These are phyloP conservation scores for Xylaria cubensis DNA, from an alignment of 495 filamentous ascomycete species.

Conservation along the genomic window DNA sequence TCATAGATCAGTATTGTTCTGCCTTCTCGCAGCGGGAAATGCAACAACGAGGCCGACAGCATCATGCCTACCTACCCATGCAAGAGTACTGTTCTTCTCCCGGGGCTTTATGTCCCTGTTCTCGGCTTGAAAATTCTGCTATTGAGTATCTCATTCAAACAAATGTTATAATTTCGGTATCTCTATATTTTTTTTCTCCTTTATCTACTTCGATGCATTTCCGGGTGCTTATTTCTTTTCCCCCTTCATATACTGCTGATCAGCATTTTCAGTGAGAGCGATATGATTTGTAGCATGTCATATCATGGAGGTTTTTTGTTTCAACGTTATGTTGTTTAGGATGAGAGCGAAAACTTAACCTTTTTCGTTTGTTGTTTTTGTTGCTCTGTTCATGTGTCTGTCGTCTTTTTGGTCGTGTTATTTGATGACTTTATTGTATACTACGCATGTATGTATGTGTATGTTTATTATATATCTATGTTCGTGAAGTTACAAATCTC, in stretches of 20 bases:
- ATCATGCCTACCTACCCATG: neutral
- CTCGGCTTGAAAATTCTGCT: neutral
- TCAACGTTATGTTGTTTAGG: neutral
- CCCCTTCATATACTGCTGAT: neutral
- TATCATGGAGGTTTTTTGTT: conserved; percentile 4
- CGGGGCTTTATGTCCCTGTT: neutral
- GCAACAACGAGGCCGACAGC: neutral
- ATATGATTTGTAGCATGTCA: neutral
- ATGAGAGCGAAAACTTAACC: neutral
- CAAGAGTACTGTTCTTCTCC: neutral
- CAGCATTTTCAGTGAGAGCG: neutral
- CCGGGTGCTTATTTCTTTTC: neutral
- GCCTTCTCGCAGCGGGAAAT: neutral
- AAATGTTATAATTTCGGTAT: neutral
- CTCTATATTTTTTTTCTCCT: neutral
- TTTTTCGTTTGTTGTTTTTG: neutral
- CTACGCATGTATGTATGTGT: neutral
- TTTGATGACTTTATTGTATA: neutral
- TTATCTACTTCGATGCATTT: conserved; percentile 1
- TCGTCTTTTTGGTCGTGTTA: neutral
- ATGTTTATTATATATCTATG: conserved; percentile 1
- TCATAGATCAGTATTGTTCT: neutral
- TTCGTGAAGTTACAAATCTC: neutral
- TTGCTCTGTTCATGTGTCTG: neutral
- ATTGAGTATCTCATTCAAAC: neutral